Evolutionary conservation across 2,329 filamentous ascomycete species (phyloP).

Genomic region (Aspergillus piperis): DNA sequence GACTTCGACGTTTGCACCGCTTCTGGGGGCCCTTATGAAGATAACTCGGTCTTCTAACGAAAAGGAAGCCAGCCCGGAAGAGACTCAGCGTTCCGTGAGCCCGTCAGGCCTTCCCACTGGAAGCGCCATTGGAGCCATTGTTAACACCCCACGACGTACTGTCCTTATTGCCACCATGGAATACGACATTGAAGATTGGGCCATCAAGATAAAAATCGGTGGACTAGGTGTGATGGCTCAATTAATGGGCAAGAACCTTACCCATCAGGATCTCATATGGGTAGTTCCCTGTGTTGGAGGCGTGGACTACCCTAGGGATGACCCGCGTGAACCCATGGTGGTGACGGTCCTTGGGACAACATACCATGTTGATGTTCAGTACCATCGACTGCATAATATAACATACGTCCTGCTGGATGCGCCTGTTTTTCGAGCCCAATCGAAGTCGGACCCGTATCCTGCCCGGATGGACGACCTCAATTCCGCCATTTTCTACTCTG

Average conservation of each 20-base stretch:
- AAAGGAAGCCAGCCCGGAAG: neutral
- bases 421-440: constrained; percentile 65
- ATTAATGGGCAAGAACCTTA: constrained; percentile 65
- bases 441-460: constrained; percentile 63
- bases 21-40: neutral
- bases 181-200: constrained; percentile 70
- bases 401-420: constrained; percentile 68
- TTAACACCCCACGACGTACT: constrained; percentile 46
- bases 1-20: constrained; percentile 5
- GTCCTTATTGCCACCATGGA: constrained; percentile 70
- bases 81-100: neutral
- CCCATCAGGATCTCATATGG: constrained; percentile 66
- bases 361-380: constrained; percentile 64
- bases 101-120: constrained; percentile 32
- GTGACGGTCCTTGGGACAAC: constrained; percentile 61
- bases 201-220: constrained; percentile 70
- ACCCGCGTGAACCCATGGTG: constrained; percentile 60
- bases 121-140: constrained; percentile 27
- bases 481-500: constrained; percentile 66
- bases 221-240: constrained; percentile 70
- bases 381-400: constrained; percentile 64
- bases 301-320: constrained; percentile 62
- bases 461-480: constrained; percentile 68
- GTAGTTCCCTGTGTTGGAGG: constrained; percentile 63
- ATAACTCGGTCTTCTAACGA: neutral